These are phyloP conservation scores for Penicillium janthinellum DNA, from an alignment of 2,329 filamentous ascomycete genomes.

Conservation along the genomic window DNA sequence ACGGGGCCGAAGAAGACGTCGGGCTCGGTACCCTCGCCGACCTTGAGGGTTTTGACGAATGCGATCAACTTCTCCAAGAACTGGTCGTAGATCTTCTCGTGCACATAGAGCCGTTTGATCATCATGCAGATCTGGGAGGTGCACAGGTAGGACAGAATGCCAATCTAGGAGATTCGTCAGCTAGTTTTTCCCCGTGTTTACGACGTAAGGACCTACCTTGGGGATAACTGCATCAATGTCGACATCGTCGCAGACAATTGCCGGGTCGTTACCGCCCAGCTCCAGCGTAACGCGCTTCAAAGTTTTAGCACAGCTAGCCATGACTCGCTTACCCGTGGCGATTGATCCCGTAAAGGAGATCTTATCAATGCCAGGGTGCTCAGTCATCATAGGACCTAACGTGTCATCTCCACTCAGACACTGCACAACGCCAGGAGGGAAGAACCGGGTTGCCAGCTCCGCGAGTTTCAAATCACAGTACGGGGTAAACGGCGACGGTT, in stretches of 20 bases:
- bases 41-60: slow-evolving; percentile 47
- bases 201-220: slow-evolving; percentile 26
- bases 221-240: slow-evolving; percentile 51
- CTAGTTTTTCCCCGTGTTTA: too few relatives aligned
- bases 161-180: slow-evolving; percentile 35
- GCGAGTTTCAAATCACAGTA: slow-evolving; percentile 58
- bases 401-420: slow-evolving; percentile 57
- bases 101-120: slow-evolving; percentile 63
- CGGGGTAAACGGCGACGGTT: slow-evolving; percentile 55
- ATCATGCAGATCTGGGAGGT: slow-evolving; percentile 60
- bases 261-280: slow-evolving; percentile 59
- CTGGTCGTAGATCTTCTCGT: slow-evolving; percentile 60
- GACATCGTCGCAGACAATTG: slow-evolving; percentile 56
- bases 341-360: slow-evolving; percentile 62
- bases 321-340: slow-evolving; percentile 53
- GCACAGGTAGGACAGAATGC: slow-evolving; percentile 54
- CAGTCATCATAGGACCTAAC: slow-evolving; percentile 56
- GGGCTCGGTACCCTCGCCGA: slow-evolving; percentile 45
- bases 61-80: slow-evolving; percentile 54
- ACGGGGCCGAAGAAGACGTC: slow-evolving; percentile 60
- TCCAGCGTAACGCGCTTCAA: slow-evolving; percentile 59
- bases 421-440: slow-evolving; percentile 61
- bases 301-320: slow-evolving; percentile 53
- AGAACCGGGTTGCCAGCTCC: slow-evolving; percentile 52
- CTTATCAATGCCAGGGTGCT: slow-evolving; percentile 58